Evolutionary conservation across 345 rosid species (phyloP).

Genomic region (Dipteronia sinensis): DNA sequence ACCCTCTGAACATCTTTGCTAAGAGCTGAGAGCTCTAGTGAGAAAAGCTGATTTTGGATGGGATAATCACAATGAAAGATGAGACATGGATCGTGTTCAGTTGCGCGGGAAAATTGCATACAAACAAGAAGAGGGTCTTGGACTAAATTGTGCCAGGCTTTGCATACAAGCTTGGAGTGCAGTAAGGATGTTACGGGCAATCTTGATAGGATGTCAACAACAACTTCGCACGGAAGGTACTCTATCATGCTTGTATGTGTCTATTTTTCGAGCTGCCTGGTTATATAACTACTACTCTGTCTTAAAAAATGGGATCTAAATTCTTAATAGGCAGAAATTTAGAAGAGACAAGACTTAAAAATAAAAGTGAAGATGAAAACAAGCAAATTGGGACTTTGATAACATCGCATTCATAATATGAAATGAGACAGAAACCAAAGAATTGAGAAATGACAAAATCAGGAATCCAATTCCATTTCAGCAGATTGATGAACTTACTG

Average conservation of each 20-base stretch:
- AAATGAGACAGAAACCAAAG: not conserved
- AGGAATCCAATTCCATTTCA: too few species aligned
- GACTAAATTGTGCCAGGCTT: slow-evolving; percentile 36
- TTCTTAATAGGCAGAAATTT: not conserved
- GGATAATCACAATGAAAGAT: slow-evolving; percentile 48
- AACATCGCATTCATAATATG: too few species aligned
- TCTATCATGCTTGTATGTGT: slow-evolving; percentile 19
- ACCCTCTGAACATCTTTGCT: slow-evolving; percentile 15
- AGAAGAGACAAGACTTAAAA: not conserved
- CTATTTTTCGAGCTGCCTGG: not conserved
- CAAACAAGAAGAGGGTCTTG: slow-evolving; percentile 33
- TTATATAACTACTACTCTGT: not conserved
- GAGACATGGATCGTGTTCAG: slow-evolving; percentile 36
- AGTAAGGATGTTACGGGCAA: slow-evolving; percentile 39
- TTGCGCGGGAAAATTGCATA: slow-evolving; percentile 12
- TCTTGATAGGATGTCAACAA: slow-evolving; percentile 35
- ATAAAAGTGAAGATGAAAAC: not conserved
- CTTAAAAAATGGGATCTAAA: not conserved
- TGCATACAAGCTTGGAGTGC: slow-evolving; percentile 43
- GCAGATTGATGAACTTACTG: too few species aligned
- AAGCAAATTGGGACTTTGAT: not conserved
- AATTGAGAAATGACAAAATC: too few species aligned
- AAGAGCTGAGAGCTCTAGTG: slow-evolving; percentile 31
- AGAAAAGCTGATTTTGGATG: slow-evolving; percentile 39
- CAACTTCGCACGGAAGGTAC: slow-evolving; percentile 34